Base-by-base conservation (phyloP, 2,329 filamentous ascomycete species). In the Trichocomaceae sp. region DNA sequence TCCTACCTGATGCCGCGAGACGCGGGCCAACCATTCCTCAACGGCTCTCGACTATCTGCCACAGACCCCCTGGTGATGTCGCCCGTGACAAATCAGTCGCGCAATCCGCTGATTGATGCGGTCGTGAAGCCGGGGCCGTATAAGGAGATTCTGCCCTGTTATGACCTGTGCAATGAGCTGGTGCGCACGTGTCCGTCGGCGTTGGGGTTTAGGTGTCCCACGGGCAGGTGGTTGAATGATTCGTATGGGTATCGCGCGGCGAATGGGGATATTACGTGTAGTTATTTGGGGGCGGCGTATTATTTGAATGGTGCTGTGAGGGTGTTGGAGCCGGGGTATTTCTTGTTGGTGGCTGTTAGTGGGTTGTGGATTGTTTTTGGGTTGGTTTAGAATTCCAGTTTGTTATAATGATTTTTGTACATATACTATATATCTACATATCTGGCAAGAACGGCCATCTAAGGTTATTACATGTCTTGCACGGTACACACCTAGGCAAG, bases 111-210 rank as follows among this genome's bases (percentile, higher is more conserved):
- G 47, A 93, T 97, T 61, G 90, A 96, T 64, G 63, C 75, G 2
- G 61, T 74, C 1, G 83, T 97, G 56, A 72, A 79, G 58, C 91
- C 93, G 0, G 93, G 93, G 0, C 93, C 93, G 0, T 97, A 99
- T 73, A 95, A 91, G 67, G 93, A 99, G 74, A 77, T 97, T 19
- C 75, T 96, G 8, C 93, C 93, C 0, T 97, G 92, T 65, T 82
- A 88, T 58, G 87, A 95, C 60, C 74, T 96, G 50, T 99, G 93
- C 74, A 93, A 90, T 67, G 83, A 86, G 52, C 78, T 99, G 1
- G 88, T 95, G 10, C 84, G 87, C 71, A 89, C 82, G 66, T 99
- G 93, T 71, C 92, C 93, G 0, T 80, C 90, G 0, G 72, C 78
- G 0, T 75, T 99, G 62, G 77, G 79, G 0, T 96, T 99, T 63